phyloP scores from a whole-genome alignment of 176 grass and related monocot genomes.

The Zoysia japonica region DNA sequence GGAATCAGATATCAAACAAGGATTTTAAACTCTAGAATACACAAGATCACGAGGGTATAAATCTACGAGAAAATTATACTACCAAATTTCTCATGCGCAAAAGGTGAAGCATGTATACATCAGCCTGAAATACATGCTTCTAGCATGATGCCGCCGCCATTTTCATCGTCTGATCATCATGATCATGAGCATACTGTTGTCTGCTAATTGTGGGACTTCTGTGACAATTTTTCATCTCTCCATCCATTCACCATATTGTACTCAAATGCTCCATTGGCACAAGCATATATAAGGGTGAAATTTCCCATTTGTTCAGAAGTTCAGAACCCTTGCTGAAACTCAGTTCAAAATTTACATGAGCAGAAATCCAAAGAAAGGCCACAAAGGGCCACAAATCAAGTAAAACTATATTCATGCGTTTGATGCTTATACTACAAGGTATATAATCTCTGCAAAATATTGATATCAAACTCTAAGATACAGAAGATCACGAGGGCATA shows the following conservation, averaged over 20 bases:
- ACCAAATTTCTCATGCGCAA: slow-evolving; percentile 35
- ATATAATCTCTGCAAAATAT: too few species aligned
- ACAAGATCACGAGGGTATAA: neutral
- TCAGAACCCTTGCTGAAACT: too few species aligned
- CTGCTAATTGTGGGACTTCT: neutral
- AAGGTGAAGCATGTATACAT: slow-evolving; percentile 32
- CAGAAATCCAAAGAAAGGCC: too few species aligned
- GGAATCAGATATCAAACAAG: slow-evolving; percentile 17
- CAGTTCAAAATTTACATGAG: too few species aligned
- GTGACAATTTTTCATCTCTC: neutral
- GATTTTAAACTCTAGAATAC: neutral
- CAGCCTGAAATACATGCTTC: neutral
- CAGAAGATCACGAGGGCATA: neutral
- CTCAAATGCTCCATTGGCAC: too few species aligned
- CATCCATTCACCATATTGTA: slow-evolving; percentile 8
- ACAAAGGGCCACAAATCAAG: too few species aligned
- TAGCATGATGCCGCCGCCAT: slow-evolving; percentile 6
- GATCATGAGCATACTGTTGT: neutral
- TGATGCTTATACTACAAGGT: too few species aligned
- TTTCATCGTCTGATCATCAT: neutral
- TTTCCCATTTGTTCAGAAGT: too few species aligned
- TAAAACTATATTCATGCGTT: too few species aligned
- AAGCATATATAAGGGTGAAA: too few species aligned
- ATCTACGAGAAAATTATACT: slow-evolving; percentile 27
- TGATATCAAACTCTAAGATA: too few species aligned